These are phyloP conservation scores for Dendrostoma leiphaemia DNA, from an alignment of 2,329 filamentous ascomycete species.

Conservation along the genomic window DNA sequence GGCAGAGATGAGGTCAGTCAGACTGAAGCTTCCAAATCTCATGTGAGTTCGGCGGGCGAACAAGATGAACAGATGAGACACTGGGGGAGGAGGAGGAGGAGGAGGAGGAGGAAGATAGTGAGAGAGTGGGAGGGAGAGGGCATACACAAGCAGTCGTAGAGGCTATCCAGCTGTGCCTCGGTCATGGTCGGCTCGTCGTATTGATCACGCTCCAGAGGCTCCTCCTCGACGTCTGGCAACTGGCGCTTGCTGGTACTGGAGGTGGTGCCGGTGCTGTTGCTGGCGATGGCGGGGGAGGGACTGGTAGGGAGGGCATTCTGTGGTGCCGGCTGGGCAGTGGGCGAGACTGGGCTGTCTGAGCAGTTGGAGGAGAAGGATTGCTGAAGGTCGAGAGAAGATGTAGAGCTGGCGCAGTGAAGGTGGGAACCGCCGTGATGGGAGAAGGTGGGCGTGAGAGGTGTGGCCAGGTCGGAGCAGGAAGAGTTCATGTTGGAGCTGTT, in stretches of 20 bases:
- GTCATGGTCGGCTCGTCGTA: conserved; percentile 41
- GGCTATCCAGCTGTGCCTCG: conserved; percentile 42
- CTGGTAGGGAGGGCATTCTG: conserved; percentile 2
- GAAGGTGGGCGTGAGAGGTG: conserved; percentile 70
- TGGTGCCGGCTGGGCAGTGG: conserved; percentile 38
- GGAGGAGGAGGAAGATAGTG: background rate
- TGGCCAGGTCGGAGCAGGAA: conserved; percentile 64
- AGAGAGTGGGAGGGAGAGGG: conserved; percentile 30
- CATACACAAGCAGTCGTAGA: conserved; percentile 75
- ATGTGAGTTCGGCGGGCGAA: too few relatives aligned
- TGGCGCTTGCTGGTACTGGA: conserved; percentile 56
- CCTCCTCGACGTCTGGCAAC: conserved; percentile 82
- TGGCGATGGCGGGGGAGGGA: conserved; percentile 32
- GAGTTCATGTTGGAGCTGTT: conserved; percentile 51
- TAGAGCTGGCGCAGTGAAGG: conserved; percentile 64
- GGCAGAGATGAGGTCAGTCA: background rate
- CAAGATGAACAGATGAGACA: background rate
- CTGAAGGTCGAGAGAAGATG: conserved; percentile 71
- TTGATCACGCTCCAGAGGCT: conserved; percentile 69
- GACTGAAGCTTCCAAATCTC: too few relatives aligned
- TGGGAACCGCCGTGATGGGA: conserved; percentile 50
- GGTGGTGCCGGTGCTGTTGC: too few relatives aligned
- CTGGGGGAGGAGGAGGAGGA: background rate
- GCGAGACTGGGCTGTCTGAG: conserved; percentile 55
- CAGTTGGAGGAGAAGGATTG: conserved; percentile 32